Base-by-base conservation (phyloP, 768 basidiomycete genomes). In the Suillus ampliporus region DNA sequence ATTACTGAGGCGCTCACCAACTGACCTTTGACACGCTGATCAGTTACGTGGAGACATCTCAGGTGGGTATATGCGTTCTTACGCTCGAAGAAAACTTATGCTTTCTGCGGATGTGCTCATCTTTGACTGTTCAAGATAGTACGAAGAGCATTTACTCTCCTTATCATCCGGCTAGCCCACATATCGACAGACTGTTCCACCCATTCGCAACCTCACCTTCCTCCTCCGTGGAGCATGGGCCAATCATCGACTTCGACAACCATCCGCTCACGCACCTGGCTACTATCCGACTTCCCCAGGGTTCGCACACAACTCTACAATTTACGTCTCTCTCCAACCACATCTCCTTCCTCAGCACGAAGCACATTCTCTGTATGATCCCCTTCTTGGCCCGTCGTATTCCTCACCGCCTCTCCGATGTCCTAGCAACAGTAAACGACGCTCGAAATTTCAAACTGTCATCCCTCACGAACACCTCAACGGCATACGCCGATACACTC, bases 301-400 rank as follows among this genome's bases (percentile, higher is more conserved):
- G 71, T 23, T 61, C 66, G 41, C 66, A 65, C 28, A 61, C 56
- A 21, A 69, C 57, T 17, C 53, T 81, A 54, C 73, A 78, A 60
- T 78, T 81, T 50, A 80, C 77, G 5, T 74, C 81, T 7, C 75
- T 84, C 60, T 74, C 79, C 10, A 63, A 77, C 0, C 71, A 70
- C 35, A 65, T 82, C 50, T 59, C 72, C 6, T 71, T 75, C 31
- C 67, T 81, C 47, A 78, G 79, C 41, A 65, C 72, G 3, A 60
- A 73, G 3, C 83, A 80, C 65, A 67, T 82, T 38, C 63, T 83
- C 31, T 82, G 82, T 59, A 71, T 81, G 4, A 58, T 84, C 5
- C 83, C 85, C 5, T 84, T 83, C 65, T 70, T 79, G 60, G 67
- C 75, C 11, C 72, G 76, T 34, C 69, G 67, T 56, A 68, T 69